Base-by-base conservation (phyloP, 73 alveolate species). In the Paraurostyla sp. region DNA sequence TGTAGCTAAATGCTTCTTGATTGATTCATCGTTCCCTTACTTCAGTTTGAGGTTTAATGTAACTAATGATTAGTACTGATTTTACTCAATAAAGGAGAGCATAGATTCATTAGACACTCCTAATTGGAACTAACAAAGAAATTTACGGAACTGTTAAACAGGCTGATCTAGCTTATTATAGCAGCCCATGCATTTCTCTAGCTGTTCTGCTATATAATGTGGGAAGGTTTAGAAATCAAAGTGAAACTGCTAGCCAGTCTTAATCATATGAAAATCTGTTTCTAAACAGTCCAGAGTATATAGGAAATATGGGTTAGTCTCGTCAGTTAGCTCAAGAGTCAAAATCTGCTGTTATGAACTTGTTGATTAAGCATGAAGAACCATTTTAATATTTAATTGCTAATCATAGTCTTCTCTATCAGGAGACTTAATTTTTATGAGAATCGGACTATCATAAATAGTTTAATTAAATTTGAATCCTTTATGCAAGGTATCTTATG, bases 301-400 rank as follows among this genome's bases (percentile, higher is more conserved):
- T 58, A 91, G n/a, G 88, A 91, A 91, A 83, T 85, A 91, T 15
- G 96, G 95, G 60, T 90, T 92, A 36, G 23, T 29, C 41, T 90
- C 95, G 69, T 90, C 95, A 46, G 95, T 90, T 0, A 90, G 38
- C 42, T 90, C 93, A 3, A 90, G 60, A 11, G 71, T 41, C 13
- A 90, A 52, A 22, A 85, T 84, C 83, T 90, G 82, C 40, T 63
- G 78, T 42, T 83, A 62, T 13, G 82, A 65, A 20, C 51, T 25
- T 6, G 76, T 59, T 7, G 43, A 30, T 50, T 73, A n/a, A 18
- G 88, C 73, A 32, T 76, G 35, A 35, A 76, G 18, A 4, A 23
- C 71, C 0, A 76, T 40, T 16, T 51, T 57, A 52, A 84, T 43
- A 54, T 68, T 48, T 27, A 89, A 73, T 23, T 11, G 23, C 45